Conservation (phyloP, 139 green algal genomes). For the Chlorella sorokiniana region DNA sequence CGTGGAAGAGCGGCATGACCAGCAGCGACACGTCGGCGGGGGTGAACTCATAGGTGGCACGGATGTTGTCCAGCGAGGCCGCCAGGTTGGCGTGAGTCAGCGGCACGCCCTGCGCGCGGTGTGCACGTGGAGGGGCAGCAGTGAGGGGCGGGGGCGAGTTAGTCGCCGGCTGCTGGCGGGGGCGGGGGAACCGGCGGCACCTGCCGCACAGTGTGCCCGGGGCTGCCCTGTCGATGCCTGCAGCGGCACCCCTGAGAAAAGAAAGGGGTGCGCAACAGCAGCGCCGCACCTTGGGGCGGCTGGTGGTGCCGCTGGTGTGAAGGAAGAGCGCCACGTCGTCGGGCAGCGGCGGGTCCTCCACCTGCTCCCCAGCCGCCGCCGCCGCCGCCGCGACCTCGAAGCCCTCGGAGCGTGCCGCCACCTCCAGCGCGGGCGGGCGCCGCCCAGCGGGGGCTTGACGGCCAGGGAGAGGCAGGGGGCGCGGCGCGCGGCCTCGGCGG, state of each 20-base stretch:
- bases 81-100: slow-evolving; percentile 82
- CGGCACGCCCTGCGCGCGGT: slow-evolving; percentile 63
- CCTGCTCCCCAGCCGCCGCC: not conserved
- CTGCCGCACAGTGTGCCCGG: too few species aligned
- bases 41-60: slow-evolving; percentile 77
- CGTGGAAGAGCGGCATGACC: slow-evolving; percentile 87
- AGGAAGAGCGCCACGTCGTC: slow-evolving; percentile 80
- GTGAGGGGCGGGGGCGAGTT: not conserved
- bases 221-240: too few species aligned
- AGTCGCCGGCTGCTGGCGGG: too few species aligned
- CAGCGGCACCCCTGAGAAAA: too few species aligned
- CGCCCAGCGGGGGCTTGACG: not conserved
- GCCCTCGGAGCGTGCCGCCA: not conserved
- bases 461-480: not conserved
- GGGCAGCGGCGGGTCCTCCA: slow-evolving; percentile 35
- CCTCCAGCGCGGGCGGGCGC: not conserved
- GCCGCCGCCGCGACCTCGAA: not conserved
- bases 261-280: too few species aligned
- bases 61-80: slow-evolving; percentile 79
- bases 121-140: not conserved
- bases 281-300: slow-evolving; percentile 72
- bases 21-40: slow-evolving; percentile 66
- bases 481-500: slow-evolving; percentile 3
- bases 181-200: too few species aligned
- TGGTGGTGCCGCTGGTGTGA: slow-evolving; percentile 88